Conservation (phyloP, 2,329 filamentous ascomycete genomes). For the Albifimbria verrucaria region DNA sequence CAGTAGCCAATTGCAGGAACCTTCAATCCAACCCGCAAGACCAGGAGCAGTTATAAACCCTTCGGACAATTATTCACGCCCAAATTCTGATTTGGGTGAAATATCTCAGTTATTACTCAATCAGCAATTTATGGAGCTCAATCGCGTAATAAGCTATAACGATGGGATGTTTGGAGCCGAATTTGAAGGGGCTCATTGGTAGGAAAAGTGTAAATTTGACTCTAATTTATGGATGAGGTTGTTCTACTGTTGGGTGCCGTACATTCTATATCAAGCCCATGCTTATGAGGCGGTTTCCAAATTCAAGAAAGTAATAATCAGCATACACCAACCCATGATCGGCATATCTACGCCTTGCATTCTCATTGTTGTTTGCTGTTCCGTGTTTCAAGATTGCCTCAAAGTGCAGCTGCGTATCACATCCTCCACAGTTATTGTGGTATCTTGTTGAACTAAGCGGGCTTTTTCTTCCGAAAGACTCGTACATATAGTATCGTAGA, state of each 20-base stretch:
- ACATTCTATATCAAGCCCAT: constrained; percentile 24
- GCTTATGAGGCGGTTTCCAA: constrained; percentile 39
- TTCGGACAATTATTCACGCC: background rate
- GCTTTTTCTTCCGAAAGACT: background rate
- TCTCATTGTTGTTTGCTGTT: constrained; percentile 25
- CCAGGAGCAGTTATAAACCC: background rate
- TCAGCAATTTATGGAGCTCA: constrained; percentile 1
- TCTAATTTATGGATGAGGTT: too few relatives aligned
- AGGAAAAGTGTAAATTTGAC: too few relatives aligned
- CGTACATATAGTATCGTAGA: background rate
- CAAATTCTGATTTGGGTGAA: background rate
- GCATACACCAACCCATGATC: constrained; percentile 42
- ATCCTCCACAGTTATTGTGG: background rate
- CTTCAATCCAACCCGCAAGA: background rate
- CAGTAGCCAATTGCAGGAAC: background rate
- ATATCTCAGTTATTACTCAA: background rate
- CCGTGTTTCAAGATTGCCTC: constrained; percentile 17
- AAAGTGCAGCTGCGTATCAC: background rate
- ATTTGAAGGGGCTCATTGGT: background rate
- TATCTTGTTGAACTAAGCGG: background rate
- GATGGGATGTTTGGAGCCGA: background rate
- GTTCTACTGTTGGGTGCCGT: too few relatives aligned
- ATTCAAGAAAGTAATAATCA: constrained; percentile 42
- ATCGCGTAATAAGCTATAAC: background rate
- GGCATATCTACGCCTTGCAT: constrained; percentile 16